phyloP scores from a whole-genome alignment of 352 stramenopile species.

The Globisporangium viniferum region DNA sequence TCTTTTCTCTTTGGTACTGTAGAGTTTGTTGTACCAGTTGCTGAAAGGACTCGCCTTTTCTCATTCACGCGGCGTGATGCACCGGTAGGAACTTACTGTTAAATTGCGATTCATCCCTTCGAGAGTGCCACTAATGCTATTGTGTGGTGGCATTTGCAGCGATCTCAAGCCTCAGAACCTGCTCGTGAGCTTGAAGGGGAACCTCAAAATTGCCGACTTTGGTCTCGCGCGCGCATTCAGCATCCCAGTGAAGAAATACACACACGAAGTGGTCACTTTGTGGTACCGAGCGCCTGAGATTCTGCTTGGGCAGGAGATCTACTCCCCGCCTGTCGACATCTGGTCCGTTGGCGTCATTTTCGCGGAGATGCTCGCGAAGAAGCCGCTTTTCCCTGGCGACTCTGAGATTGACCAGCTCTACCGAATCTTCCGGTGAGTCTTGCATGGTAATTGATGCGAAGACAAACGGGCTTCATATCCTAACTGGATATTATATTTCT shows the following conservation, averaged over 20 bases:
- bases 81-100: conserved; percentile 46
- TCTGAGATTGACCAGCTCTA: conserved; percentile 89
- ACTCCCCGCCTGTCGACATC: conserved; percentile 84
- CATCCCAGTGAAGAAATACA: conserved; percentile 96
- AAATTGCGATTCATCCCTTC: neutral
- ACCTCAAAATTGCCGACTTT: conserved; percentile 99
- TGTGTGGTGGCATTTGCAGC: conserved; percentile 27
- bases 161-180: conserved; percentile 99
- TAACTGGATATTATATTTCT: neutral
- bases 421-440: conserved; percentile 71
- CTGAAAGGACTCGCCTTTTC: conserved; percentile 86
- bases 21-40: conserved; percentile 83
- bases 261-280: conserved; percentile 98
- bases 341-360: conserved; percentile 88
- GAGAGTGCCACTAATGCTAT: neutral
- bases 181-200: conserved; percentile 91
- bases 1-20: neutral
- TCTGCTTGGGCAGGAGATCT: conserved; percentile 92
- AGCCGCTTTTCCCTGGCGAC: conserved; percentile 77
- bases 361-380: conserved; percentile 81
- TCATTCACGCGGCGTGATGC: conserved; percentile 86
- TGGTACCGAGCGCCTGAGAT: conserved; percentile 99
- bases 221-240: conserved; percentile 96
- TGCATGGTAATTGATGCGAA: no score
- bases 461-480: no score